phyloP scores from a whole-genome alignment of 2,329 filamentous ascomycete species.

The Xylariaceae sp. region DNA sequence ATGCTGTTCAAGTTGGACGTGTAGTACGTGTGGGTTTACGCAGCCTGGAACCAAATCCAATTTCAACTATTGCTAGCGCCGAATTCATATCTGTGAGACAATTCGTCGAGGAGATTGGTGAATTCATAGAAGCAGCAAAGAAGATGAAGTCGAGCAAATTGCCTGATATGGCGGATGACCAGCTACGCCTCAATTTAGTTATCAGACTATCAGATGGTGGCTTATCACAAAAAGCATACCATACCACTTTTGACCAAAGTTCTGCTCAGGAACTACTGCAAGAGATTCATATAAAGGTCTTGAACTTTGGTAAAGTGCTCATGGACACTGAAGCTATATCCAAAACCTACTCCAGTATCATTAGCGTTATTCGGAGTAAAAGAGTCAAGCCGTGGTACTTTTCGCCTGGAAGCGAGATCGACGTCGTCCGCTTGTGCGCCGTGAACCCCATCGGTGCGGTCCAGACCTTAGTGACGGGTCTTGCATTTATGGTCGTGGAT shows the following conservation, averaged over 20 bases:
- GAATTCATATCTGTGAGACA: conserved; percentile 31
- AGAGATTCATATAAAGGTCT: background rate
- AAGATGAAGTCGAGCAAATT: background rate
- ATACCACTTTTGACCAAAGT: background rate
- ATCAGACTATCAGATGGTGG: conserved; percentile 10
- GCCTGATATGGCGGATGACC: background rate
- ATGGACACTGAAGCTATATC: conserved; percentile 3
- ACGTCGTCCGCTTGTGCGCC: conserved; percentile 13
- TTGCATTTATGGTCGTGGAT: background rate
- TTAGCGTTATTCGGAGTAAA: background rate
- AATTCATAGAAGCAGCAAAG: conserved; percentile 22
- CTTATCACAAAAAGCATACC: background rate
- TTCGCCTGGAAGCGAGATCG: conserved; percentile 7
- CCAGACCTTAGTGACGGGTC: background rate
- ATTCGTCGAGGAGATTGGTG: conserved; percentile 37
- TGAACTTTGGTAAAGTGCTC: background rate
- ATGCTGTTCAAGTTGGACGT: conserved; percentile 33
- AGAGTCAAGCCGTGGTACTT: conserved; percentile 13
- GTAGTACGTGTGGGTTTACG: conserved; percentile 29
- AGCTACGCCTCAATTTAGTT: background rate
- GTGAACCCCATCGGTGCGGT: conserved; percentile 9
- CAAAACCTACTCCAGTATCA: background rate
- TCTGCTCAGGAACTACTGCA: background rate
- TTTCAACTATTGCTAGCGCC: conserved; percentile 5
- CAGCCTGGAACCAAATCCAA: conserved; percentile 4